phyloP scores from a whole-genome alignment of 2,329 filamentous ascomycete genomes.

The Aureobasidium vineae region DNA sequence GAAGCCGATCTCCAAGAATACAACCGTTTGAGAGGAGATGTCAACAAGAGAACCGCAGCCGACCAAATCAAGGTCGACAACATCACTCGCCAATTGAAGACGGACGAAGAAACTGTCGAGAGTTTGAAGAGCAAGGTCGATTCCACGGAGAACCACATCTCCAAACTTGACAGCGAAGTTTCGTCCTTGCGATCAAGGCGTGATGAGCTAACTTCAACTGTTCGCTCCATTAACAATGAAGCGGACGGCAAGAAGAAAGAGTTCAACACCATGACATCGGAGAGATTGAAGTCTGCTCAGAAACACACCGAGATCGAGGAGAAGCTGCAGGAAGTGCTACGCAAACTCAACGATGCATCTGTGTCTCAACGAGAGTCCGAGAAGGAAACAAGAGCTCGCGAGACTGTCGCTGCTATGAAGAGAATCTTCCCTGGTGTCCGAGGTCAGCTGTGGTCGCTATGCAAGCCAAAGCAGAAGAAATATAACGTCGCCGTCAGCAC shows the following conservation, averaged over 20 bases:
- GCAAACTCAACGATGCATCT: constrained; percentile 79
- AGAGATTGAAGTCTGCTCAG: constrained; percentile 76
- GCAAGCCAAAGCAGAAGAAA: constrained; percentile 96
- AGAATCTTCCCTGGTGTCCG: constrained; percentile 89
- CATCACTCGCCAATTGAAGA: constrained; percentile 83
- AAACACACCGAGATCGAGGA: constrained; percentile 87
- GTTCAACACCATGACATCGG: constrained; percentile 79
- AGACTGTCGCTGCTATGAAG: constrained; percentile 82
- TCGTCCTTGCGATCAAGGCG: constrained; percentile 67
- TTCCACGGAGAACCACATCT: constrained; percentile 67
- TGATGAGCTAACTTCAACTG: constrained; percentile 58
- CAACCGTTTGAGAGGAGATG: constrained; percentile 76
- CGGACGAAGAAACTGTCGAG: constrained; percentile 85
- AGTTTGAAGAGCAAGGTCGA: constrained; percentile 88
- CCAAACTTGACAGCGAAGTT: constrained; percentile 72
- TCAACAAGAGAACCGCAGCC: constrained; percentile 75
- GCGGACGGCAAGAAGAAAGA: constrained; percentile 88
- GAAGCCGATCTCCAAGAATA: constrained; percentile 88
- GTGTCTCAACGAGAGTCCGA: constrained; percentile 82
- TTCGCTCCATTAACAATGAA: constrained; percentile 67
- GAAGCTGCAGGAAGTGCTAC: constrained; percentile 77
- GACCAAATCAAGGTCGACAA: constrained; percentile 83
- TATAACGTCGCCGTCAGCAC: constrained; percentile 91
- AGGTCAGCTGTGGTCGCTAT: constrained; percentile 85
- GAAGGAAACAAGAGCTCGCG: constrained; percentile 73